phyloP scores from a whole-genome alignment of 331 rosid genomes.

The Telfairia occidentalis region DNA sequence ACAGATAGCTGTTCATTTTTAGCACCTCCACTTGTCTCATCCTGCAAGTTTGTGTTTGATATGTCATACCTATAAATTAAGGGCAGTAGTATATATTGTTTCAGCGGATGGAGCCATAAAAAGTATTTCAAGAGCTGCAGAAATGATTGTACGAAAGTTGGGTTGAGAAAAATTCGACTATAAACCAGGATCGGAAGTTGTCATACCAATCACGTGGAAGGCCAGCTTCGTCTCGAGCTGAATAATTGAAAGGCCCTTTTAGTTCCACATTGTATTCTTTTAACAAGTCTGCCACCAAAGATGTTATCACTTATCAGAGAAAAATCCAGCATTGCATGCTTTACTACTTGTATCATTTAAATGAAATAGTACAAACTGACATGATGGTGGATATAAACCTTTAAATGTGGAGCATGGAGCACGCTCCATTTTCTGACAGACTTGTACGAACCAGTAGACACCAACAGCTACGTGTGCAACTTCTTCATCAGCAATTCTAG shows the following conservation, averaged over 20 bases:
- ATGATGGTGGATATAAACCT: conserved; percentile 30
- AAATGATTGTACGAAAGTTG: neutral
- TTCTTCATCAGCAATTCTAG: conserved; percentile 89
- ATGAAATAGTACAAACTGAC: neutral
- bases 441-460: conserved; percentile 58
- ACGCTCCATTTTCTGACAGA: conserved; percentile 57
- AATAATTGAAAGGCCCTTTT: conserved; percentile 82
- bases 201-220: conserved; percentile 88
- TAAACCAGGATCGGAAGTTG: neutral
- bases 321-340: neutral
- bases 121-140: neutral
- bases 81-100: neutral
- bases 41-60: conserved; percentile 22
- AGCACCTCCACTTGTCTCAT: conserved; percentile 22
- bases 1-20: conserved; percentile 40
- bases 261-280: conserved; percentile 65
- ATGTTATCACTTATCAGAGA: conserved; percentile 8
- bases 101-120: neutral
- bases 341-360: neutral
- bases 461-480: conserved; percentile 97
- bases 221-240: conserved; percentile 86
- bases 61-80: conserved; percentile 53
- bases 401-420: conserved; percentile 64
- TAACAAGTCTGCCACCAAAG: conserved; percentile 40
- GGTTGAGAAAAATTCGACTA: neutral